Evolutionary conservation across 352 stramenopile species (phyloP).

Genomic region (Phytophthora meadii): DNA sequence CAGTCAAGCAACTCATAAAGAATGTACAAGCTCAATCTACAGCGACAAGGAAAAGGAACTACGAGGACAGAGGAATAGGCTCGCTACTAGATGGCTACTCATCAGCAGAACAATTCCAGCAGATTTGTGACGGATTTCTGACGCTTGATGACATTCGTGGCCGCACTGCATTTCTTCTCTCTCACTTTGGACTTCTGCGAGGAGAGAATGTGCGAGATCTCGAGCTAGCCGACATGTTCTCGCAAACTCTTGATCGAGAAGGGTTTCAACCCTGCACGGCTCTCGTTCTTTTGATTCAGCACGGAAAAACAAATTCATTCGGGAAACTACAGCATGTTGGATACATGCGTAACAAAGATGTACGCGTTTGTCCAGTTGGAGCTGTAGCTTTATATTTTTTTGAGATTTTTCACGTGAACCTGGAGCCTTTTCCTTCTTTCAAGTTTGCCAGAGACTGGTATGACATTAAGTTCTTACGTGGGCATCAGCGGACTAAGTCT

Average conservation of each 20-base stretch:
- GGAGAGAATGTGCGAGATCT: slow-evolving; percentile 17
- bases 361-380: neutral
- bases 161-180: neutral
- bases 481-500: too few relatives aligned
- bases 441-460: slow-evolving; percentile 2
- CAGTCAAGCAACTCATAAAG: slow-evolving; percentile 4
- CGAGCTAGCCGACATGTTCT: slow-evolving; percentile 14
- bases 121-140: slow-evolving; percentile 9
- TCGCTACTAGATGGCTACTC: slow-evolving; percentile 2
- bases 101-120: neutral
- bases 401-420: too few relatives aligned
- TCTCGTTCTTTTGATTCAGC: slow-evolving; percentile 3
- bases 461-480: slow-evolving; percentile 8
- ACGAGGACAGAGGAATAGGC: slow-evolving; percentile 11
- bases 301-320: neutral
- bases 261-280: slow-evolving; percentile 7
- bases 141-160: slow-evolving; percentile 1
- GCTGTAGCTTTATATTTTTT: neutral
- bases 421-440: neutral
- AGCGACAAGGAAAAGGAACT: slow-evolving; percentile 13
- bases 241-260: slow-evolving; percentile 6
- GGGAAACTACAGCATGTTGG: neutral
- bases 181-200: slow-evolving; percentile 13
- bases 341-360: slow-evolving; percentile 1
- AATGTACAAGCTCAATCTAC: slow-evolving; percentile 15